Base-by-base conservation (phyloP, 1,284 basidiomycete species). In the Sparassis latifolia region DNA sequence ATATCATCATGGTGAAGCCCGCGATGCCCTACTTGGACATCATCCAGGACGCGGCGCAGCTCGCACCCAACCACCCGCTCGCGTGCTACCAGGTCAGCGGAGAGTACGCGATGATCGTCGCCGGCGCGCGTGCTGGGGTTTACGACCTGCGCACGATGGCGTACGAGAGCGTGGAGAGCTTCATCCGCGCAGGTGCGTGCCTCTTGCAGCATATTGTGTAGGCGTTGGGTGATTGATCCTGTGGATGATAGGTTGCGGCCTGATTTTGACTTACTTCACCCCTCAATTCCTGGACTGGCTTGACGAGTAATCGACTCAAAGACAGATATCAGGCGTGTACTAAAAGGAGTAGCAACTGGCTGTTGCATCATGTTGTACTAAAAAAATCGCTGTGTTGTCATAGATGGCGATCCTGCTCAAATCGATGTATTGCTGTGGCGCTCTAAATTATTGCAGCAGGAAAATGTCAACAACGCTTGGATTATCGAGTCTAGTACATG, bases 1-100 rank as follows among this genome's bases (percentile, higher is more conserved):
- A 99, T 66, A 92, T 99, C 60, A 84, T 99, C 65, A 99, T 99
- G 96, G 93, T 99, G 65, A 99, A 99, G 67, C 97, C 97, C 7
- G 82, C 92, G 0, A 70, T 98, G 52, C 95, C 95, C 0, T 99
- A 99, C 74, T 88, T 99, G 46, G 97, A 99, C 71, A 86, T 99
- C 66, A 87, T 99, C 54, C 79, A 88, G 35, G 93, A 97, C 62
- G 93, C 93, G 28, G 82, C 88, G 1, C 70, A 86, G 56, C 75
- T 97, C 41, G 87, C 89, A 1, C 82, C 84, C 0, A 85, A 97
- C 66, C 85, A 92, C 61, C 95, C 94, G 1, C 76, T 96, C 30
- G 97, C 97, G 0, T 92, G 89, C 62, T 99, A 99, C 70, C 92
- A 95, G 71, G 94, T 97, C 46, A 93, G 90, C 51, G 97, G 97